Conservation (phyloP, 768 basidiomycete genomes). For the Lentinula detonsa region DNA sequence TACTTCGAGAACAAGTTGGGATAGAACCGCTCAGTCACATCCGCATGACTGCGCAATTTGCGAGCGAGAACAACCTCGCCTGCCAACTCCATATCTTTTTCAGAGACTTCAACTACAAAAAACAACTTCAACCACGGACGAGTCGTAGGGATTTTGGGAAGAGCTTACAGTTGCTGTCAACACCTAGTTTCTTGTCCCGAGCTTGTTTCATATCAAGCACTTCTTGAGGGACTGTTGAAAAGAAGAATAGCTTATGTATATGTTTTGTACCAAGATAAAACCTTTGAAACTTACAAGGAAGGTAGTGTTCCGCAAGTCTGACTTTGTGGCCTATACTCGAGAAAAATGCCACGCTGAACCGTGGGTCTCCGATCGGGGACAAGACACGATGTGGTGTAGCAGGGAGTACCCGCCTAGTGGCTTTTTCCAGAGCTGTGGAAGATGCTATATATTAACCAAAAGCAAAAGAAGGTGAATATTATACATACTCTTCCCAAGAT, state of each 20-base stretch:
- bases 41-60: conserved; percentile 52
- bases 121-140: background rate
- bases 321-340: conserved; percentile 40
- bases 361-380: conserved; percentile 37
- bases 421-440: conserved; percentile 41
- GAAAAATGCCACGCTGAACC: conserved; percentile 58
- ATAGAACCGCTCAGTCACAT: conserved; percentile 49
- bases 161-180: conserved; percentile 35
- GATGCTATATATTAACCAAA: background rate
- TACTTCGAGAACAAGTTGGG: conserved; percentile 43
- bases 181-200: conserved; percentile 30
- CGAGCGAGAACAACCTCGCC: conserved; percentile 49
- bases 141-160: background rate
- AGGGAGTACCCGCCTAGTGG: conserved; percentile 45
- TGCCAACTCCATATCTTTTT: conserved; percentile 38
- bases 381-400: conserved; percentile 42
- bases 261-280: background rate
- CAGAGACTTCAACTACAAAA: conserved; percentile 38
- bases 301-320: conserved; percentile 28
- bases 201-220: conserved; percentile 36
- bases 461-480: background rate
- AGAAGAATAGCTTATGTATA: background rate
- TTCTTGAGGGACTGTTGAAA: conserved; percentile 36
- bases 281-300: background rate
- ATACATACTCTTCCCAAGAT: conserved; percentile 45